These are phyloP conservation scores for Petasospora rhodanensis DNA, from an alignment of 1,139 yeast genomes.

Conservation along the genomic window DNA sequence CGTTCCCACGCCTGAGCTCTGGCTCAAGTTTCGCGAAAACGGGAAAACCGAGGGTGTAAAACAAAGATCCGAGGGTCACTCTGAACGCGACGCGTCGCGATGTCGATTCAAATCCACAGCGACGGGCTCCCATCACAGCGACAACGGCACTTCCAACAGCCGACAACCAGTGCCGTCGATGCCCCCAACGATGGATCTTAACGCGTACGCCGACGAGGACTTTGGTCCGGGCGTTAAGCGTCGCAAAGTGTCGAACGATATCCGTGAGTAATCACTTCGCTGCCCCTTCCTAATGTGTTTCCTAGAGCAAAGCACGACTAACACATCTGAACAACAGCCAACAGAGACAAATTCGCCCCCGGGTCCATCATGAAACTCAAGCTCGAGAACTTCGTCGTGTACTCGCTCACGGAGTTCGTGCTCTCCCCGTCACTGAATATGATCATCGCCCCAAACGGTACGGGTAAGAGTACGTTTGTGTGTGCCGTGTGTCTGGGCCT, in stretches of 20 bases:
- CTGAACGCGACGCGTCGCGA: too few species aligned
- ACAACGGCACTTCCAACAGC: too few species aligned
- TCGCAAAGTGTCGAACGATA: constrained; percentile 6
- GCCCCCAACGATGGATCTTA: constrained; percentile 5
- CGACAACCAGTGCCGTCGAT: too few species aligned
- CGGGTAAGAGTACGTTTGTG: constrained; percentile 92
- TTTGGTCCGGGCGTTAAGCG: constrained; percentile 4
- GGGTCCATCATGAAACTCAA: constrained; percentile 70
- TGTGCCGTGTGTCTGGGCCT: constrained; percentile 91
- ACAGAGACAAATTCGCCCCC: constrained; percentile 27
- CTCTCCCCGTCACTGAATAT: constrained; percentile 84
- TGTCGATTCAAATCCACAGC: too few species aligned
- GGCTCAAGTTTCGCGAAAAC: too few species aligned
- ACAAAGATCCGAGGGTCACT: too few species aligned
- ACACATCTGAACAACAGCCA: constrained; percentile 1
- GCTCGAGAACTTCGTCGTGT: constrained; percentile 78
- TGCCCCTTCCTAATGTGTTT: neutral
- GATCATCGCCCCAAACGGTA: constrained; percentile 96
- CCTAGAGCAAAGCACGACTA: too few species aligned
- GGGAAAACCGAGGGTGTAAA: too few species aligned
- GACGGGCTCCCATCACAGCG: too few species aligned
- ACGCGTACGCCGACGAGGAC: constrained; percentile 7
- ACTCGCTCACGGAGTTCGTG: constrained; percentile 67
- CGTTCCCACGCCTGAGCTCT: too few species aligned
- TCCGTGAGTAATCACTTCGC: constrained; percentile 3